Evolutionary conservation across 768 basidiomycete species (phyloP), one percentile per base, ranked within the genome.

Genomic region (Cystobasidium ongulense): DNA sequence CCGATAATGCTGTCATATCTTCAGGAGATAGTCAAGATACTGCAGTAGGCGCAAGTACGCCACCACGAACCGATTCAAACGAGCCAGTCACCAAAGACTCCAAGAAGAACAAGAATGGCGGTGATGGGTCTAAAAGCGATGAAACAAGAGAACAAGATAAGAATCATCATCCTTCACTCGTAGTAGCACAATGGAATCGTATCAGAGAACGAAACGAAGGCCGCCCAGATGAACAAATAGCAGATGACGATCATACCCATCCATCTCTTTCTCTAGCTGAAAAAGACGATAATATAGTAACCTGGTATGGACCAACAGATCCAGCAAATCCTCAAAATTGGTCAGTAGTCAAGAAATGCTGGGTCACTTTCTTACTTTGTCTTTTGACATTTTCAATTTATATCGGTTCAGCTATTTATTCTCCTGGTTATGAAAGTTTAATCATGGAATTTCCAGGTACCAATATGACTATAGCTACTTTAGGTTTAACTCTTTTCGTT

Each of bases 401-500:
- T 39, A 73, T 76, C 21, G 75, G 75, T 7, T 76, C 75, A 8
- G 75, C 75, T 21, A 76, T 76, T 57, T 78, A 76, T 41, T 75
- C 70, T 1, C 75, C 70, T 41, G 70, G 75, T 25, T 72, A 75
- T 31, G 35, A 57, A 54, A 29, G 74, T n/a, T 74, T 39, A 8
- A 66, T 46, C 31, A 38, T 18, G 39, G 39, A 18, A 25, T 78
- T 78, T 39, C 46, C 46, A 11, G 71, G 63, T 46, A 62, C 76
- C 5, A 36, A 41, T n/a, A 35, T 39, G 0, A 62, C 53, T 5
- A 46, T 72, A 13, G 80, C 77, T 1, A 80, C 79, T 1, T 75
- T 82, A 23, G 80, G 80, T 29, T 61, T 82, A n/a, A 80, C 81
- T 0, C 77, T 82, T 23, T 82, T 81, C 75, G 80, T 82, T 21